phyloP scores from a whole-genome alignment of 2,329 filamentous ascomycete species.

The Monosporascus sp. region DNA sequence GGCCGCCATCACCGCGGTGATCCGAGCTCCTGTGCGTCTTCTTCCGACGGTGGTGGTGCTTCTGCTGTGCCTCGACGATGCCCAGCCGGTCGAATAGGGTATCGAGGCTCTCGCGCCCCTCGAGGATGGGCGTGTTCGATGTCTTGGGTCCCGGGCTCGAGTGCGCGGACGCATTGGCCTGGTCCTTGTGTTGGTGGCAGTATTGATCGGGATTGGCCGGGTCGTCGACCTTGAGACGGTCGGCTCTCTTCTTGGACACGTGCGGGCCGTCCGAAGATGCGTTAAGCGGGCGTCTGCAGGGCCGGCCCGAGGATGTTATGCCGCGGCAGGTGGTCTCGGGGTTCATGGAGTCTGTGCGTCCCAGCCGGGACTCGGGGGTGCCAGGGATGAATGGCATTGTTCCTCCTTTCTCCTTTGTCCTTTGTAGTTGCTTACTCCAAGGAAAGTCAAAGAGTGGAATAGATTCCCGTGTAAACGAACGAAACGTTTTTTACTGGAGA shows the following conservation, averaged over 20 bases:
- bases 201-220: constrained; percentile 60
- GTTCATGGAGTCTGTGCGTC: constrained; percentile 78
- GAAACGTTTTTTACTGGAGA: neutral
- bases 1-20: constrained; percentile 15
- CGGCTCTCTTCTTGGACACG: constrained; percentile 20
- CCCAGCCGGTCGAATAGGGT: constrained; percentile 77
- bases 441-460: neutral
- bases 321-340: constrained; percentile 82
- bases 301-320: constrained; percentile 73
- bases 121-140: constrained; percentile 47
- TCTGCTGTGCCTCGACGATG: constrained; percentile 58
- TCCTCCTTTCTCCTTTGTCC: neutral
- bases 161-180: constrained; percentile 52
- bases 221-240: constrained; percentile 38
- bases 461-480: neutral
- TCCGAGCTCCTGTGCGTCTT: constrained; percentile 6
- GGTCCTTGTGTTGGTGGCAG: constrained; percentile 94
- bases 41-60: constrained; percentile 16
- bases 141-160: constrained; percentile 40
- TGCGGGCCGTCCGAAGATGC: constrained; percentile 30
- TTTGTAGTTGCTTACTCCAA: neutral
- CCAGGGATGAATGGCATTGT: constrained; percentile 61
- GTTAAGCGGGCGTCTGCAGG: constrained; percentile 70
- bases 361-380: constrained; percentile 76
- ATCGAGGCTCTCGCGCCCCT: constrained; percentile 73